phyloP scores from a whole-genome alignment of 2,329 filamentous ascomycete genomes.

The Parastagonospora avenae region DNA sequence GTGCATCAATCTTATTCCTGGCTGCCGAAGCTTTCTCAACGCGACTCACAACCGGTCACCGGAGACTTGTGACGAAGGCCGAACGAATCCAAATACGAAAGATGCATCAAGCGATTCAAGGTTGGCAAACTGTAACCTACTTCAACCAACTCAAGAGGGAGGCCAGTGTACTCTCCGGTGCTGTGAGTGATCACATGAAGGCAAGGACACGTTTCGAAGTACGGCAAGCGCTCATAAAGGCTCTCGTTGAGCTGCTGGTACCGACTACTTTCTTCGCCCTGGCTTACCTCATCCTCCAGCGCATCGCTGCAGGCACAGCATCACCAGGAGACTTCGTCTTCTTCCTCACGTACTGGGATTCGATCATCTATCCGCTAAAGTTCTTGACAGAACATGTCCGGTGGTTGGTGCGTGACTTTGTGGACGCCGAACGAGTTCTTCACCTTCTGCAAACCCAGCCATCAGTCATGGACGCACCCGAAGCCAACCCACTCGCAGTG shows the following conservation, averaged over 20 bases:
- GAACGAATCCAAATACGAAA: constrained; percentile 7
- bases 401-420: constrained; percentile 49
- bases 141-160: constrained; percentile 45
- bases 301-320: constrained; percentile 54
- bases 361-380: constrained; percentile 51
- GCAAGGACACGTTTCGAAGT: constrained; percentile 7
- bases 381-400: constrained; percentile 51
- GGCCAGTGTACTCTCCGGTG: neutral
- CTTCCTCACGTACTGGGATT: constrained; percentile 23
- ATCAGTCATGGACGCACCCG: constrained; percentile 51
- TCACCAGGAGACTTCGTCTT: constrained; percentile 64
- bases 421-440: constrained; percentile 66
- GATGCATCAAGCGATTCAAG: constrained; percentile 16
- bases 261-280: constrained; percentile 42
- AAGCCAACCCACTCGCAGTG: constrained; percentile 39
- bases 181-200: constrained; percentile 4
- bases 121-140: constrained; percentile 61
- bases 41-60: constrained; percentile 2
- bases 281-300: constrained; percentile 49
- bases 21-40: constrained; percentile 1
- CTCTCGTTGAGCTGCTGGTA: constrained; percentile 10
- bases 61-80: constrained; percentile 2
- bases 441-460: constrained; percentile 60
- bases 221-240: constrained; percentile 1
- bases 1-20: constrained; percentile 5